These are phyloP conservation scores for Hymenotorrendiella dingleyae DNA, from an alignment of 2,329 filamentous ascomycete species.

Conservation along the genomic window DNA sequence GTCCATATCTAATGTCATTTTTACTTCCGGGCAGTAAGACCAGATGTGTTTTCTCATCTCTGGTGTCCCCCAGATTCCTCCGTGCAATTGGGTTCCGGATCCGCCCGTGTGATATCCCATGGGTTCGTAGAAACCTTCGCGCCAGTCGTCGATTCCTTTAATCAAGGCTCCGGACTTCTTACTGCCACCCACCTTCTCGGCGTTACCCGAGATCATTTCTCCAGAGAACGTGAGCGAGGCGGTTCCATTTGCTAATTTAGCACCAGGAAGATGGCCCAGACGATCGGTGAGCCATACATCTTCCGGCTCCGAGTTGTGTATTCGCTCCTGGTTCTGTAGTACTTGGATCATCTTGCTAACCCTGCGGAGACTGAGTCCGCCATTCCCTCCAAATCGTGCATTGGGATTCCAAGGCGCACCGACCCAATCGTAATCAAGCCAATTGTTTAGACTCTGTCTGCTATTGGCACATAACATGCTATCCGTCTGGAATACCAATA, in stretches of 20 bases:
- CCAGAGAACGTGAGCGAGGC: slow-evolving; percentile 44
- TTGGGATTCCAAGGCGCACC: slow-evolving; percentile 31
- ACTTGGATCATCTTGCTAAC: slow-evolving; percentile 49
- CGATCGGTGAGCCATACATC: slow-evolving; percentile 52
- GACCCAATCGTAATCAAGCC: slow-evolving; percentile 32
- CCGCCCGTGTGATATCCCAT: slow-evolving; percentile 54
- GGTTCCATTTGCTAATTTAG: slow-evolving; percentile 46
- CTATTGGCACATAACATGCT: slow-evolving; percentile 50
- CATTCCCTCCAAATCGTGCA: slow-evolving; percentile 29
- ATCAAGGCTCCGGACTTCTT: slow-evolving; percentile 28
- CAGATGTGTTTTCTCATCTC: slow-evolving; percentile 45
- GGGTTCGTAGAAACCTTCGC: slow-evolving; percentile 47
- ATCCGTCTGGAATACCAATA: slow-evolving; percentile 52
- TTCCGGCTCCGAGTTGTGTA: slow-evolving; percentile 42
- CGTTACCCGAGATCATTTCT: slow-evolving; percentile 39
- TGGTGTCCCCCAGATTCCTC: slow-evolving; percentile 43
- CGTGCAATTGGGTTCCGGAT: slow-evolving; percentile 40
- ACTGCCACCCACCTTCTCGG: slow-evolving; percentile 24
- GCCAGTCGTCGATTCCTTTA: slow-evolving; percentile 43
- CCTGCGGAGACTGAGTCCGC: slow-evolving; percentile 40
- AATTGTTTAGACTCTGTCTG: slow-evolving; percentile 33
- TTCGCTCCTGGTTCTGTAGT: slow-evolving; percentile 41
- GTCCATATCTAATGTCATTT: slow-evolving; percentile 52
- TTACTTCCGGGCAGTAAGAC: slow-evolving; percentile 53
- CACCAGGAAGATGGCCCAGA: slow-evolving; percentile 42